Evolutionary conservation across 768 basidiomycete genomes (phyloP), one percentile per base, ranked within the genome.

Genomic region (Leccinum truebloodii): DNA sequence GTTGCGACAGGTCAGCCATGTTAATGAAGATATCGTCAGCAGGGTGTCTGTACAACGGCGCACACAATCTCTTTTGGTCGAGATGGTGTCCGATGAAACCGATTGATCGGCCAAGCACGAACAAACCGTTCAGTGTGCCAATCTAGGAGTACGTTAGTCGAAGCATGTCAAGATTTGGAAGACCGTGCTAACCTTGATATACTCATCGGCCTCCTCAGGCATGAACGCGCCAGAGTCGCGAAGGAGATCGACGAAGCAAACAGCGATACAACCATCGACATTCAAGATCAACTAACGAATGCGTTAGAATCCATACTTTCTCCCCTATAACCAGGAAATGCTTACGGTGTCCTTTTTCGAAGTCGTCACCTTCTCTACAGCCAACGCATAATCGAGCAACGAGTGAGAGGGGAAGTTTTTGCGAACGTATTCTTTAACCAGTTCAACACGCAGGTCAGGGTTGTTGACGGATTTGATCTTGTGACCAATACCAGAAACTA

Each of bases 401-500:
- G 85, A 87, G 79, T 95, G 94, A 70, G 87, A 89, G 4, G 96
- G 96, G 92, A 99, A 99, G 83, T 96, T 79, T 79, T 96, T 94
- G 79, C 73, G 80, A 61, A 96, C 96, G 69, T 91, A 99, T 79
- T 95, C 94, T 84, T 98, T 97, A 57, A 94, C 92, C 61, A 94
- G 88, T 78, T 93, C 90, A 62, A 94, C 92, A 72, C 92, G 91
- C 51, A 93, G 82, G 81, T 95, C 93, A 52, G 93, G 94, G 85
- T 95, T 95, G 78, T 93, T 95, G 65, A 94, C 92, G 65, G 90
- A 94, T 87, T 99, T 99, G 83, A 99, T 97, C 86, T 98, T 98
- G 88, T 99, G 96, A 51, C 96, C 96, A 66, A 99, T 99, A 81
- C 96, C 96, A 66, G 88, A 90, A 82, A 98, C 90, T 91, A 64